Base-by-base conservation (phyloP, 1,284 basidiomycete genomes). In the Thecaphora thlaspeos region DNA sequence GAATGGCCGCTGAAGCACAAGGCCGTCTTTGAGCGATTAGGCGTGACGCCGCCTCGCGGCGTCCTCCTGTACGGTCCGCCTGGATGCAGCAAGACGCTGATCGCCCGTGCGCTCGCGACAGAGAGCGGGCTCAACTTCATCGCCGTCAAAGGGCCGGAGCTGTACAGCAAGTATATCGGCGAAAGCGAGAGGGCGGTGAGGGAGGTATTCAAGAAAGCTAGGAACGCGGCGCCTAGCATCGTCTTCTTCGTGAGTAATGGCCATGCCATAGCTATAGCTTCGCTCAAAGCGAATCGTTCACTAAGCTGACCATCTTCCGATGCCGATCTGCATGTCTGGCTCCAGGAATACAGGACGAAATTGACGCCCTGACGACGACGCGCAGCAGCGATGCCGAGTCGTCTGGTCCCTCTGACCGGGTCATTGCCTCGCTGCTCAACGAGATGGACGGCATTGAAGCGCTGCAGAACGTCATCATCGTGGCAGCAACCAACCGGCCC, bases 401-500 rank as follows among this genome's bases (percentile, higher is more conserved):
- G 0, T 38, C 41, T 37, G 70, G 68, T 5, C 36, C 47, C 3
- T 81, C 81, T 4, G 83, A 85, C 38, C 90, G 94, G 8, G 90
- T 97, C 14, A 83, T 99, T 18, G 95, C 92, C 0, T 94, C 87
- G 55, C 82, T 99, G 19, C 80, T 99, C 48, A 98, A 93, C 75
- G 95, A 77, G 79, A 97, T 98, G 91, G 95, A 98, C 77, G 95
- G 95, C 14, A 89, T 98, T 2, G 91, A 97, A 79, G 89, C 91
- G 78, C 82, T 96, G 19, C 82, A 88, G 4, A 91, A 92, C 1
- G 95, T 98, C 15, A 91, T 91, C 0, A 86, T 98, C 34, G 85
- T 99, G 4, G 95, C 92, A 1, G 95, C 95, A 0, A 98, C 95
- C 4, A 98, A 99, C 76, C 82, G 93, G 47, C 95, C 95, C 1